Conservation (phyloP, 1,284 basidiomycete genomes). For the Gomphus bonarii region DNA sequence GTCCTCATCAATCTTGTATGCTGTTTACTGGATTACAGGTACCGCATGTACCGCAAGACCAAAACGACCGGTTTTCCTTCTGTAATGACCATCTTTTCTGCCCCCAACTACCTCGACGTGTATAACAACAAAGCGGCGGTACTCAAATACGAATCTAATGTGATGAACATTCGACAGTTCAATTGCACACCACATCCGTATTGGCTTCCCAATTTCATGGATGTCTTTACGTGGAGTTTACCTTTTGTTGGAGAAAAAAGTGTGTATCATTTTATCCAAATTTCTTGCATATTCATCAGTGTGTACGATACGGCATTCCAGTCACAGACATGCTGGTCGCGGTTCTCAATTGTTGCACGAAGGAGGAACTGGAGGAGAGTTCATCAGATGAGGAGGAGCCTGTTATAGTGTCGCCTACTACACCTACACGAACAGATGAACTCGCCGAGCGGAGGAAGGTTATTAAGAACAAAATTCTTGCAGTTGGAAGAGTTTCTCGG, state of each 20-base stretch:
- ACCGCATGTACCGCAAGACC: conserved; percentile 96
- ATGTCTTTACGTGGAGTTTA: conserved; percentile 86
- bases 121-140: conserved; percentile 97
- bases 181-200: conserved; percentile 95
- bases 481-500: conserved; percentile 91
- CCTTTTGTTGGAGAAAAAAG: conserved; percentile 94
- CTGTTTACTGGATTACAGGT: conserved; percentile 43
- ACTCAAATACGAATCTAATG: conserved; percentile 93
- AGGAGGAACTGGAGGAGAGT: conserved; percentile 88
- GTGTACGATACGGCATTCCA: conserved; percentile 19
- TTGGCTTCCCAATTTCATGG: conserved; percentile 93
- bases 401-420: conserved; percentile 25
- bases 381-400: conserved; percentile 37
- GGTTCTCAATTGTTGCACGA: conserved; percentile 87
- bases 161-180: conserved; percentile 94
- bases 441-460: conserved; percentile 66
- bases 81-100: conserved; percentile 95
- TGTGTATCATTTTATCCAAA: conserved; percentile 26
- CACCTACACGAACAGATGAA: conserved; percentile 23
- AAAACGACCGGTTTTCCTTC: conserved; percentile 89
- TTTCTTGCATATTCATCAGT: not conserved
- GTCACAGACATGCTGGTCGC: conserved; percentile 96
- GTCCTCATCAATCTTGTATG: conserved; percentile 3
- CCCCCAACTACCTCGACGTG: conserved; percentile 92
- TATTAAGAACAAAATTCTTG: conserved; percentile 98